These are phyloP conservation scores for Penicillium fimorum DNA, from an alignment of 495 filamentous ascomycete species.

Conservation along the genomic window DNA sequence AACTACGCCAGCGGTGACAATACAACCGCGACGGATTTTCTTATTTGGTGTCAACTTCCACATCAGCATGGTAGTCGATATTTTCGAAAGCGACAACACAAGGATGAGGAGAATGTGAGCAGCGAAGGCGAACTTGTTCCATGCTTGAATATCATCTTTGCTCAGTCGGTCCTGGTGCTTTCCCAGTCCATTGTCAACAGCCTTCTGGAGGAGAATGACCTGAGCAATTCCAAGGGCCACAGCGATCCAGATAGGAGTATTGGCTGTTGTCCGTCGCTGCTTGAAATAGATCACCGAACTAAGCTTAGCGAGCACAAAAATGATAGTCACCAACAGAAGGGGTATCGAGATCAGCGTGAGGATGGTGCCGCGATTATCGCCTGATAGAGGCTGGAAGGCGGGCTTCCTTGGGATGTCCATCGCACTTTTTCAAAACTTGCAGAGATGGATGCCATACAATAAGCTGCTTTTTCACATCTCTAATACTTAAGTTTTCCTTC, in stretches of 20 bases:
- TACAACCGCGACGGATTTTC: conserved; percentile 18
- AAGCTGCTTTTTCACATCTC: neutral
- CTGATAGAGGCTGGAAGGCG: conserved; percentile 21
- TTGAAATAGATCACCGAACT: conserved; percentile 31
- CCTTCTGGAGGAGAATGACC: conserved; percentile 27
- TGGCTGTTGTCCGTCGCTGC: conserved; percentile 25
- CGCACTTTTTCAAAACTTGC: neutral
- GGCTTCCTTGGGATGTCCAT: conserved; percentile 18
- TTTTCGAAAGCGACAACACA: conserved; percentile 27
- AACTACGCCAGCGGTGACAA: conserved; percentile 14
- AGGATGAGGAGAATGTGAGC: conserved; percentile 28
- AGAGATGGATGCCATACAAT: conserved; percentile 1
- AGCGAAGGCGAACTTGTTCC: conserved; percentile 28
- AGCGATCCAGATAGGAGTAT: conserved; percentile 35
- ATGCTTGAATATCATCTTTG: conserved; percentile 15
- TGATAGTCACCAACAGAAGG: conserved; percentile 25
- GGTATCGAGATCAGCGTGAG: conserved; percentile 27
- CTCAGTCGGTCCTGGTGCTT: conserved; percentile 20
- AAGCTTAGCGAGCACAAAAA: conserved; percentile 26
- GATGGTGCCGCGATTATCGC: conserved; percentile 23
- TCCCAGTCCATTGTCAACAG: conserved; percentile 29
- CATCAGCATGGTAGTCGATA: conserved; percentile 28
- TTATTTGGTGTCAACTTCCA: conserved; percentile 27
- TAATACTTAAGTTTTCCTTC: conserved; percentile 3
- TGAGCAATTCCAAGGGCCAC: conserved; percentile 23